A percentile compares a stretch with the other conserved stretches of the same genome.
Evolutionary conservation across 2,329 filamentous ascomycete genomes (phyloP).

Genomic region (Ophiostoma triangulosporum): DNA sequence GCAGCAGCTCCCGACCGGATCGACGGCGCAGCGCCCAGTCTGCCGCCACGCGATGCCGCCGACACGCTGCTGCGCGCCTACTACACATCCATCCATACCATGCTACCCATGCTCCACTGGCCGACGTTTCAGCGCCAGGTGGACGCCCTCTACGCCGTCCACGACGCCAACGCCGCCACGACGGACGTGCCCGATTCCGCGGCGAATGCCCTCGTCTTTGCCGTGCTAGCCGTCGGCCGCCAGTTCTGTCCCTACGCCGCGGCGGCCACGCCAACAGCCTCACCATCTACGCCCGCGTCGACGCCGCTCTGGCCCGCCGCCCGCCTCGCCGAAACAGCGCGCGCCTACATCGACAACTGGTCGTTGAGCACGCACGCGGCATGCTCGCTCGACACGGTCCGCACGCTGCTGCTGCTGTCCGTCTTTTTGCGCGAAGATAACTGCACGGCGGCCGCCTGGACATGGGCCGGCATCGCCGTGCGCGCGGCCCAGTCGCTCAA

Average conservation of each 20-base stretch:
- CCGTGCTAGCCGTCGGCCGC: constrained; percentile 69
- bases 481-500: constrained; percentile 73
- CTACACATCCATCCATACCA: constrained; percentile 60
- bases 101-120: constrained; percentile 81
- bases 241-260: constrained; percentile 42
- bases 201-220: constrained; percentile 74
- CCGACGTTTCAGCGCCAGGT: constrained; percentile 65
- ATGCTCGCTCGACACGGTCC: constrained; percentile 53
- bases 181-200: constrained; percentile 19
- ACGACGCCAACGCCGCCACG: neutral
- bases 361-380: constrained; percentile 22
- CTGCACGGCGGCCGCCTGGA: constrained; percentile 70
- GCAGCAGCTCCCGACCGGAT: neutral
- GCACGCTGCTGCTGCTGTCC: constrained; percentile 57
- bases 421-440: constrained; percentile 80
- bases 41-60: constrained; percentile 57
- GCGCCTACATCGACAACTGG: constrained; percentile 68
- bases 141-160: constrained; percentile 53
- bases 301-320: constrained; percentile 25
- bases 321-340: constrained; percentile 58
- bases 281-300: constrained; percentile 35
- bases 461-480: constrained; percentile 70
- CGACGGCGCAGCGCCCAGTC: constrained; percentile 28
- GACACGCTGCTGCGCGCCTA: constrained; percentile 67
- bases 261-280: neutral